Evolutionary conservation across 73 alveolate genomes (phyloP).

Genomic region (Paramecium sonneborni): DNA sequence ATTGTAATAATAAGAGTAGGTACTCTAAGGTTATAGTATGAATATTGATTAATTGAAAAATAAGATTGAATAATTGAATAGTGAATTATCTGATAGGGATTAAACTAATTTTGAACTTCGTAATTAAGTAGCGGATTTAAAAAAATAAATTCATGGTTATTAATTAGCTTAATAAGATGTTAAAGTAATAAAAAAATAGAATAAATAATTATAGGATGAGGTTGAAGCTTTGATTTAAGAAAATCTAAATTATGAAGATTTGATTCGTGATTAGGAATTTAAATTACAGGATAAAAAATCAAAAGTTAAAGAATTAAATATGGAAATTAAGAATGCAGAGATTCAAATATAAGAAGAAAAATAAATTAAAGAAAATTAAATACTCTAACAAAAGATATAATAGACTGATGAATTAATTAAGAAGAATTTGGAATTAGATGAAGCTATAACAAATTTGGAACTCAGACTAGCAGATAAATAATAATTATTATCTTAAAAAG

Average conservation of each 20-base stretch:
- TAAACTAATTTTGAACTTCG: background rate
- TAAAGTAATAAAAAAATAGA: background rate
- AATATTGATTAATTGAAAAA: background rate
- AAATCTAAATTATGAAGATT: background rate
- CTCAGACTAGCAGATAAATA: background rate
- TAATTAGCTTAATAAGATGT: background rate
- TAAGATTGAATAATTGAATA: background rate
- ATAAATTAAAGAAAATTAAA: background rate
- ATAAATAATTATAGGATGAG: background rate
- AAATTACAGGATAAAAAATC: background rate
- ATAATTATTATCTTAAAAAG: background rate
- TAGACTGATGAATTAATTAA: background rate
- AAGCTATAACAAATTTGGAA: background rate
- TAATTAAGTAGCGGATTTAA: background rate
- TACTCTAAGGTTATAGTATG: background rate
- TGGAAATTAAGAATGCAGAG: conserved; percentile 29
- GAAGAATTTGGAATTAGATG: background rate
- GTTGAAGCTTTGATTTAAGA: background rate
- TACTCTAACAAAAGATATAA: background rate
- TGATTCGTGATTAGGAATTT: background rate
- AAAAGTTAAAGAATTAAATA: background rate
- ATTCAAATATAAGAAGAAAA: background rate
- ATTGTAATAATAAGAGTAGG: background rate
- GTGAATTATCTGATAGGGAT: background rate
- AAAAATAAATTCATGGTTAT: conserved; percentile 2